phyloP scores from a whole-genome alignment of 1,284 basidiomycete genomes.

The Sanghuangporus weigelae region DNA sequence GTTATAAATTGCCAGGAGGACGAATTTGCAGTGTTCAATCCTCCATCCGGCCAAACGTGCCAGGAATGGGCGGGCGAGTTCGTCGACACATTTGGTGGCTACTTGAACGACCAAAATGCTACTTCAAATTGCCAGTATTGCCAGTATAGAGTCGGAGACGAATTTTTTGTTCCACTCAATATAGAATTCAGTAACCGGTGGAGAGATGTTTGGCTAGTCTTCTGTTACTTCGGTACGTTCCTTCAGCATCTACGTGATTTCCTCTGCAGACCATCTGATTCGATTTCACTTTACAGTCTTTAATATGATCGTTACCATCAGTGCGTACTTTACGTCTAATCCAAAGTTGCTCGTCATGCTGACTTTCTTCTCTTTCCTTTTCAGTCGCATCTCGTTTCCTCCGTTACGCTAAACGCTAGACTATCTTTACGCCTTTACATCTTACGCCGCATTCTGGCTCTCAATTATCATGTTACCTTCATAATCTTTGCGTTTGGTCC shows the following conservation, averaged over 20 bases:
- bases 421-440: background rate
- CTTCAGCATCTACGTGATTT: background rate
- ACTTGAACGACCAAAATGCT: conserved; percentile 69
- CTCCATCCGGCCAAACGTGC: conserved; percentile 76
- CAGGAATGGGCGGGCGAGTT: conserved; percentile 65
- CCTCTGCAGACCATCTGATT: background rate
- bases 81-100: conserved; percentile 62
- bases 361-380: conserved; percentile 14
- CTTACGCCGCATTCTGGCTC: no score
- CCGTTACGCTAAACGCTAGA: conserved; percentile 60
- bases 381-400: conserved; percentile 70
- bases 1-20: conserved; percentile 58
- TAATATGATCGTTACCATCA: conserved; percentile 66
- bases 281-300: conserved; percentile 39
- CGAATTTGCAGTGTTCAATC: conserved; percentile 66
- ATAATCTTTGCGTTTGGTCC: no score
- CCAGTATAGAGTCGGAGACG: conserved; percentile 60
- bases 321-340: conserved; percentile 32
- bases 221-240: conserved; percentile 53
- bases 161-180: conserved; percentile 67
- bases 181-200: conserved; percentile 64
- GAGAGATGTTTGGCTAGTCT: conserved; percentile 71
- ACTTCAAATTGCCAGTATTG: conserved; percentile 69
- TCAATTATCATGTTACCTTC: no score
- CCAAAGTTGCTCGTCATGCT: conserved; percentile 6